Evolutionary conservation across 1,284 basidiomycete species (phyloP), one percentile per base, ranked within the genome.

Genomic region (Baeospora myosura): DNA sequence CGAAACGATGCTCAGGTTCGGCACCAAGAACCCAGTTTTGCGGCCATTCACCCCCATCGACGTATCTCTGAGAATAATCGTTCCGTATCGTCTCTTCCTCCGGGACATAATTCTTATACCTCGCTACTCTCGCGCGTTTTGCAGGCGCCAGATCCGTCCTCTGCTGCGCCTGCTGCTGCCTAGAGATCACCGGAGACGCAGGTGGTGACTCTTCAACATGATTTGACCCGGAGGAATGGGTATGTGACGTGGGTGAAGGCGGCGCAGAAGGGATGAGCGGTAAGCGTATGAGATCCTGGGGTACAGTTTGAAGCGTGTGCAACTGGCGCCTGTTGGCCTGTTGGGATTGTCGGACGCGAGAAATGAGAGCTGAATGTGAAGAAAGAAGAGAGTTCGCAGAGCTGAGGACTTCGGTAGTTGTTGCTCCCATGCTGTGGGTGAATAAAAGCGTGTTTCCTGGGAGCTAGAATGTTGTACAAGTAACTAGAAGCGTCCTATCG

Each of bases 21-120:
- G 88, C 87, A 21, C 91, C 91, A 4, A 91, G 66, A 11, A 97
- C 86, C 76, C 83, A 89, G 56, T 95, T 83, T 60, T 93, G 89
- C 1, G 91, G 89, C 79, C 89, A 89, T 50, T 89, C 83, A 5
- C 92, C 92, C 2, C 85, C 77, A 50, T 89, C 83, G 31, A 94
- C 89, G 60, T 95, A 98, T 52, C 84, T 70, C 61, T 88, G 83
- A 1, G 87, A 89, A 57, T 96, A 95, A 65, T 98, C 93, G 58
- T 96, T 98, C 40, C 93, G 74, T 35, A 98, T 85, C 0, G 91
- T 95, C 58, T 97, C 91, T 58, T 97, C 95, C 50, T 91, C 86
- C 1, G 88, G 81, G 8, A 90, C 73, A 52, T 92, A 93, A 55
- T 90, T 90, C 31, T 55, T 53, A 51, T 88, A 89, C 31, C 81